A percentile compares a stretch with the other conserved stretches of the same genome.
Conservation (phyloP, 1,284 basidiomycete species). For the Schizophyllum amplum region DNA sequence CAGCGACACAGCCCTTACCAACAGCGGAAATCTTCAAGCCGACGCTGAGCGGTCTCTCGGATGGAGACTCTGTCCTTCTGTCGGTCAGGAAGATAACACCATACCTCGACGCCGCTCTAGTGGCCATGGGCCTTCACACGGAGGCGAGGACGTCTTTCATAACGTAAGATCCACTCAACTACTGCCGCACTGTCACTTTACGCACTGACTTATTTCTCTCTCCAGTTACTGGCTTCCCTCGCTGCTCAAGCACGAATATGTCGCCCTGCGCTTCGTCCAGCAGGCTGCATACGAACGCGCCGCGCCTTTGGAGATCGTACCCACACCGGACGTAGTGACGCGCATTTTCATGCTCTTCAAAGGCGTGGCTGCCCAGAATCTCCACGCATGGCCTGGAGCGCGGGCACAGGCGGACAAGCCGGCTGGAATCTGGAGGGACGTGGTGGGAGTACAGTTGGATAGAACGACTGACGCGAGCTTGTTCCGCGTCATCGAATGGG, state of each 20-base stretch:
- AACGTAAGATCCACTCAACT: slow-evolving; percentile 19
- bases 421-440: slow-evolving; percentile 14
- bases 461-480: slow-evolving; percentile 15
- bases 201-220: neutral
- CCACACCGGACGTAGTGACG: slow-evolving; percentile 32
- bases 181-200: neutral
- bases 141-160: slow-evolving; percentile 37
- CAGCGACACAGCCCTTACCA: neutral
- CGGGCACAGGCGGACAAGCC: slow-evolving; percentile 10
- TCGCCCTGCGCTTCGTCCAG: slow-evolving; percentile 37
- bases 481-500: slow-evolving; percentile 30
- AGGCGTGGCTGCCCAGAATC: slow-evolving; percentile 21
- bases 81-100: slow-evolving; percentile 17
- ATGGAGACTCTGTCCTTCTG: slow-evolving; percentile 21
- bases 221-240: slow-evolving; percentile 29
- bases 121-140: slow-evolving; percentile 27
- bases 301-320: slow-evolving; percentile 29
- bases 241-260: slow-evolving; percentile 27
- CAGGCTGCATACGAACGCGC: slow-evolving; percentile 31
- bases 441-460: slow-evolving; percentile 9
- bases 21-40: too few species aligned
- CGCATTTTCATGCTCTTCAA: slow-evolving; percentile 41
- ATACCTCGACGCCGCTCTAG: slow-evolving; percentile 28
- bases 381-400: slow-evolving; percentile 16
- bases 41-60: neutral